Evolutionary conservation across 257 asterid species (phyloP), one percentile per base, ranked within the genome.

Genomic region (Anisodus acutangulus): DNA sequence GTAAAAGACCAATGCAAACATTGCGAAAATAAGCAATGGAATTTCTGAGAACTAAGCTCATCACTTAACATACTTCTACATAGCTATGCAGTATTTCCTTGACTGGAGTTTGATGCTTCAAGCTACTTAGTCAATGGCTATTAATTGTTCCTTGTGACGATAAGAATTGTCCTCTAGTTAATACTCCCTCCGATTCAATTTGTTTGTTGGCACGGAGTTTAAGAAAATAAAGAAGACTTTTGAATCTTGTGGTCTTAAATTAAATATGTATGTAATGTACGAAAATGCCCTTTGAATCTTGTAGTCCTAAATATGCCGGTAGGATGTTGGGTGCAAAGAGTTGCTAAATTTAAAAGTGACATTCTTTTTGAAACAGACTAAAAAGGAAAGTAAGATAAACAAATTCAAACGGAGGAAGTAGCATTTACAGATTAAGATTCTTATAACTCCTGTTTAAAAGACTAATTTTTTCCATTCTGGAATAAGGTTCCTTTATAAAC

Each of bases 1-100:
- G 43, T 71, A 71, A 43, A 70, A 71, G 57, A 71, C 79, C 8
- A 43, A 37, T 17, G 39, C 57, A 43, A 71, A 71, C 58, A 71
- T 43, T 9, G 37, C 9, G 57, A 43, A 0, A 71, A 45, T 71
- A 71, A 71, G 17, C 16, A 71, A n/a, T 71, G 37, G 13, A 41
- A n/a, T 4, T 71, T 70, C 55, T 71, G 5, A 71, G 16, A 71
- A n/a, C 79, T 71, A 17, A 69, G 35, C 16, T 70, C 35, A 41
- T 41, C 35, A 16, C 35, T 70, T 16, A 16, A 70, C 15, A 69
- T 8, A 3, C 54, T 8, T 69, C 15, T 43, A 16, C 55, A 70
- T 17, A 5, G 78, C 26, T 2, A 17, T 17, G 9, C 8, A 70
- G 55, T 70, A 70, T 41, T 70, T 2, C 16, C 3, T 70, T 45